Evolutionary conservation across 2,329 filamentous ascomycete genomes (phyloP).

Genomic region (Phaeosphaeria sp.): DNA sequence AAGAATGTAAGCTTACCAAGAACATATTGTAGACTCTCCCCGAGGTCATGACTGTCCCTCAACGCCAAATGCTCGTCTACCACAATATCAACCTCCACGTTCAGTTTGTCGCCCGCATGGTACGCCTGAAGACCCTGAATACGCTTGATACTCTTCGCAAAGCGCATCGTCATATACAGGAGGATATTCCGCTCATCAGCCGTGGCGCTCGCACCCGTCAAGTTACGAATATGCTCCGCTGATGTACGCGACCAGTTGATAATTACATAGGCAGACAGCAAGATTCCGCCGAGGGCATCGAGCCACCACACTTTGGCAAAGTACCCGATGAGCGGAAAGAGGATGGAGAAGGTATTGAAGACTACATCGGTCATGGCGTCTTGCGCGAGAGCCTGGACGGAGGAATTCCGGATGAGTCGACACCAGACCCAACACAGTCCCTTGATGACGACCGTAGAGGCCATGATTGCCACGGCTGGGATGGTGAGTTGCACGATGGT

Average conservation of each 20-base stretch:
- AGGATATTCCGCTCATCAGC: constrained; percentile 84
- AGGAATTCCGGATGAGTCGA: constrained; percentile 82
- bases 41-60: constrained; percentile 81
- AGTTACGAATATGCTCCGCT: constrained; percentile 77
- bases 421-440: constrained; percentile 87
- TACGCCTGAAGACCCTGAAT: constrained; percentile 87
- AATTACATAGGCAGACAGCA: constrained; percentile 81
- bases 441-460: constrained; percentile 81
- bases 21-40: constrained; percentile 81
- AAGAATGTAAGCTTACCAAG: constrained; percentile 55
- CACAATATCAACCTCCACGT: constrained; percentile 83
- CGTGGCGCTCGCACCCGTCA: constrained; percentile 78
- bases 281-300: constrained; percentile 77
- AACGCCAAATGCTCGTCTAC: constrained; percentile 77
- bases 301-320: constrained; percentile 83
- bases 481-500: constrained; percentile 74
- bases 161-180: constrained; percentile 91
- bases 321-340: constrained; percentile 83
- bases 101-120: constrained; percentile 83
- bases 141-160: constrained; percentile 83
- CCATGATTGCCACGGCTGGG: constrained; percentile 80
- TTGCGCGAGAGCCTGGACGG: constrained; percentile 78
- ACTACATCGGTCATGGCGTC: constrained; percentile 78
- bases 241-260: constrained; percentile 79
- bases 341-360: constrained; percentile 88